Evolutionary conservation across 2,329 filamentous ascomycete genomes (phyloP).

Genomic region (Alternaria panax): DNA sequence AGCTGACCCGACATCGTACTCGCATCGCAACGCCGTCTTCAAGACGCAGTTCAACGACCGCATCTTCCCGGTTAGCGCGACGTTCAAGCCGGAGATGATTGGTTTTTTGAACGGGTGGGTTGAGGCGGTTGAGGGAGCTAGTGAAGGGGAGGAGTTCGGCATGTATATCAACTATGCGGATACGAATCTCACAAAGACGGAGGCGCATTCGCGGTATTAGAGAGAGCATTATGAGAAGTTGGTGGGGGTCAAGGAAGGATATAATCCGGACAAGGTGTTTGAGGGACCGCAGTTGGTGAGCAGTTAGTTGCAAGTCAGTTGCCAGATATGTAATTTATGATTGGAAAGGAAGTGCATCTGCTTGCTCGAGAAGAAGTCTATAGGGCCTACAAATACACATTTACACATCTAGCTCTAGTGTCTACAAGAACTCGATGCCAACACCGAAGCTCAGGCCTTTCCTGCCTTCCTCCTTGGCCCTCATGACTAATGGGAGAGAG

Average conservation of each 20-base stretch:
- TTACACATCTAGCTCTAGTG: not conserved
- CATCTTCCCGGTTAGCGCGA: slow-evolving; percentile 14
- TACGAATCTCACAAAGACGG: slow-evolving; percentile 51
- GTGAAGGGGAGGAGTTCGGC: slow-evolving; percentile 43
- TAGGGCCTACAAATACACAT: slow-evolving; percentile 16
- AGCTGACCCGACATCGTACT: slow-evolving; percentile 29
- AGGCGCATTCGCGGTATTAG: slow-evolving; percentile 44
- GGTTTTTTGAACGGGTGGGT: slow-evolving; percentile 51
- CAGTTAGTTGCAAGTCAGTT: not conserved
- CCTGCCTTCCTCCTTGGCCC: slow-evolving; percentile 83
- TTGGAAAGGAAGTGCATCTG: slow-evolving; percentile 8
- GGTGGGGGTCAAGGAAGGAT: not conserved
- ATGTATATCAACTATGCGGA: slow-evolving; percentile 63
- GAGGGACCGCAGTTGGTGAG: not conserved
- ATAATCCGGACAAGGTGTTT: not conserved
- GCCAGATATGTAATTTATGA: not conserved
- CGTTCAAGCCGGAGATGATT: slow-evolving; percentile 46
- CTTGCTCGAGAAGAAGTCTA: slow-evolving; percentile 6
- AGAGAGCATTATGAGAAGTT: not conserved
- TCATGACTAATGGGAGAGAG: slow-evolving; percentile 80
- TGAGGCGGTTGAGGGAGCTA: slow-evolving; percentile 38
- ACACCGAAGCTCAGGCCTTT: slow-evolving; percentile 97
- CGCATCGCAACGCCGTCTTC: slow-evolving; percentile 38
- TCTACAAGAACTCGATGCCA: slow-evolving; percentile 90
- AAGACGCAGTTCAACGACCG: slow-evolving; percentile 40